These are phyloP conservation scores for Datisca glomerata DNA, from an alignment of 306 rosid species.

Conservation along the genomic window DNA sequence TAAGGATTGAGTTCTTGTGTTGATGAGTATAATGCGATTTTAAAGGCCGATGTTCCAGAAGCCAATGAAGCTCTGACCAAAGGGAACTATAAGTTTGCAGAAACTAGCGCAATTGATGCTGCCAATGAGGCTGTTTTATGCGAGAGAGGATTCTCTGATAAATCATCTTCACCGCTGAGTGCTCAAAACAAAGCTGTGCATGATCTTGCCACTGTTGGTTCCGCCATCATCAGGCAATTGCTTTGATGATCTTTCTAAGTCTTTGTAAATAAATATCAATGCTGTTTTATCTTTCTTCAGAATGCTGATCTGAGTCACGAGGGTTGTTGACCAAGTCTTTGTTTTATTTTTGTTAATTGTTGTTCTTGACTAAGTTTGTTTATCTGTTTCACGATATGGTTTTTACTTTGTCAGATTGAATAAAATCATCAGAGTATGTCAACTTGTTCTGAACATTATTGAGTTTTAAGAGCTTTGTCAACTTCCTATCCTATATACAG, in stretches of 20 bases:
- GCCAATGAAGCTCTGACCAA: conserved; percentile 24
- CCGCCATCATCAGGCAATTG: conserved; percentile 24
- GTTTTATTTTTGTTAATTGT: too few relatives aligned
- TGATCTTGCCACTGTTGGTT: conserved; percentile 15
- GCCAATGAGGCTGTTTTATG: conserved; percentile 21
- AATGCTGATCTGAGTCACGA: too few relatives aligned
- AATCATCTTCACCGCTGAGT: conserved; percentile 30
- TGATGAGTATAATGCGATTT: conserved; percentile 6
- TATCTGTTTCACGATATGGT: too few relatives aligned
- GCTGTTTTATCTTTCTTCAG: too few relatives aligned
- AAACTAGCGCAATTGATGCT: conserved; percentile 25
- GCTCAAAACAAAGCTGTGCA: conserved; percentile 10
- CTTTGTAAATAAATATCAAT: too few relatives aligned
- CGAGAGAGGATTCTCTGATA: conserved; percentile 19
- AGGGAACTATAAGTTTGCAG: conserved; percentile 31
- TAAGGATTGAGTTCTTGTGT: conserved; percentile 16
- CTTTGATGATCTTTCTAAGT: conserved; percentile 13
- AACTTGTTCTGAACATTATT: too few relatives aligned
- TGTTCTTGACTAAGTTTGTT: too few relatives aligned
- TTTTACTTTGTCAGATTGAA: too few relatives aligned
- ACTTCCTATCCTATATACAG: too few relatives aligned
- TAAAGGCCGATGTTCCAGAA: conserved; percentile 20
- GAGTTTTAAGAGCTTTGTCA: too few relatives aligned
- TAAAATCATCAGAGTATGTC: too few relatives aligned
- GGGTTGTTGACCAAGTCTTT: too few relatives aligned